A percentile compares a stretch with the other conserved stretches of the same genome.
Evolutionary conservation across 2,329 filamentous ascomycete genomes (phyloP).

Genomic region (Clarireedia monteithiana): DNA sequence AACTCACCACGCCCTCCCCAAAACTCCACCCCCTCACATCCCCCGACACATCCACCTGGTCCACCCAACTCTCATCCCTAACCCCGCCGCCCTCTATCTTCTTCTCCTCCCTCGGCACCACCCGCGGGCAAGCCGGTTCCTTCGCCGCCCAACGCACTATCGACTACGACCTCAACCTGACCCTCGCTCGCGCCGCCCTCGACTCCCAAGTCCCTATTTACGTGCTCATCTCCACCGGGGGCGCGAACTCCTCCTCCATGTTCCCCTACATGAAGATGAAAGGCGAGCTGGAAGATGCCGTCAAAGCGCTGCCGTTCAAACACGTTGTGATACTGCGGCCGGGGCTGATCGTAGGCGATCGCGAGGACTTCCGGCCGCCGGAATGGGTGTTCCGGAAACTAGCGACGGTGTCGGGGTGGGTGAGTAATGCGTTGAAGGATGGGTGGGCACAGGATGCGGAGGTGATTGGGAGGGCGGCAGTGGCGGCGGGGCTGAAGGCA

Average conservation of each 20-base stretch:
- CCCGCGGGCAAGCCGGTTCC: conserved; percentile 64
- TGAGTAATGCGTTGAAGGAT: conserved; percentile 51
- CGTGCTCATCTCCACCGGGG: conserved; percentile 40
- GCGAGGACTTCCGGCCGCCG: conserved; percentile 51
- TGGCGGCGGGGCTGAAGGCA: conserved; percentile 39
- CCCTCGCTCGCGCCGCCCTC: conserved; percentile 65
- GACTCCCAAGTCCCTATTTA: conserved; percentile 59
- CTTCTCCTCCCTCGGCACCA: conserved; percentile 76
- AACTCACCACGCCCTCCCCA: conserved; percentile 50
- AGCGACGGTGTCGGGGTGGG: conserved; percentile 45
- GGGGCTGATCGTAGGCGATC: conserved; percentile 65
- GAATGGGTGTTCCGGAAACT: conserved; percentile 51
- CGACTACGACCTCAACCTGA: conserved; percentile 79
- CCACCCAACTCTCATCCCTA: conserved; percentile 30
- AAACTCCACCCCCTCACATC: conserved; percentile 62
- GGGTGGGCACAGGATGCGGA: conserved; percentile 59
- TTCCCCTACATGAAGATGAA: conserved; percentile 67
- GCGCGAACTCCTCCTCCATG: conserved; percentile 42
- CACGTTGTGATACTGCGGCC: conserved; percentile 71
- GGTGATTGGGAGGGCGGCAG: conserved; percentile 48
- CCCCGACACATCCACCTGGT: conserved; percentile 63
- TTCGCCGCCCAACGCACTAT: conserved; percentile 78
- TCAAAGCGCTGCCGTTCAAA: conserved; percentile 67
- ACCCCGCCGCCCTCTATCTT: conserved; percentile 53
- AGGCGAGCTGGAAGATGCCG: conserved; percentile 72